phyloP scores from a whole-genome alignment of 176 grass and related monocot genomes.

The Musa troglodytarum region DNA sequence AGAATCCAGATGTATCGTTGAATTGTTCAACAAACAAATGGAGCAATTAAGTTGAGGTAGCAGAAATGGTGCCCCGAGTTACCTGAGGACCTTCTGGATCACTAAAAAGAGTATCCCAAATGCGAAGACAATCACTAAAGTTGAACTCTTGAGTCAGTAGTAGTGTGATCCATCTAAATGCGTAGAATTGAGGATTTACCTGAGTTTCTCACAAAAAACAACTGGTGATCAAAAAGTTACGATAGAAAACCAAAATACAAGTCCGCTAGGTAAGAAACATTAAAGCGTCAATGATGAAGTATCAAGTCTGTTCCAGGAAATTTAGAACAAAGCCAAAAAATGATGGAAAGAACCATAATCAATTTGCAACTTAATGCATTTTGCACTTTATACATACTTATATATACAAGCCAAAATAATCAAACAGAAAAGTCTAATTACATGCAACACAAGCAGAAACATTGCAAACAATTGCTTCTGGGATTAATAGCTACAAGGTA shows the following conservation, averaged over 20 bases:
- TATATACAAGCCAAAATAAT: too few species aligned
- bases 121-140: constrained; percentile 61
- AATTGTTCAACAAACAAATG: neutral
- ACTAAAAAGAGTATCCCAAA: constrained; percentile 78
- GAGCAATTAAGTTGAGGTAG: neutral
- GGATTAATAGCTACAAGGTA: too few species aligned
- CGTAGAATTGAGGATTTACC: constrained; percentile 96
- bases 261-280: too few species aligned
- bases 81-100: constrained; percentile 85
- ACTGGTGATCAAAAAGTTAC: neutral
- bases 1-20: neutral
- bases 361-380: neutral
- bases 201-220: constrained; percentile 17
- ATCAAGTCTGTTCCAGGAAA: too few species aligned
- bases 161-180: constrained; percentile 98
- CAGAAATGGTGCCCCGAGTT: neutral
- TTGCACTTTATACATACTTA: neutral
- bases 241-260: neutral
- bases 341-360: neutral
- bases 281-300: too few species aligned
- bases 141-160: constrained; percentile 90
- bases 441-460: too few species aligned
- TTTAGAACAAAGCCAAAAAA: neutral
- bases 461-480: too few species aligned
- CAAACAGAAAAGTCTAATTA: too few species aligned